phyloP scores from a whole-genome alignment of 768 basidiomycete genomes.

The Favolaschia claudopus region DNA sequence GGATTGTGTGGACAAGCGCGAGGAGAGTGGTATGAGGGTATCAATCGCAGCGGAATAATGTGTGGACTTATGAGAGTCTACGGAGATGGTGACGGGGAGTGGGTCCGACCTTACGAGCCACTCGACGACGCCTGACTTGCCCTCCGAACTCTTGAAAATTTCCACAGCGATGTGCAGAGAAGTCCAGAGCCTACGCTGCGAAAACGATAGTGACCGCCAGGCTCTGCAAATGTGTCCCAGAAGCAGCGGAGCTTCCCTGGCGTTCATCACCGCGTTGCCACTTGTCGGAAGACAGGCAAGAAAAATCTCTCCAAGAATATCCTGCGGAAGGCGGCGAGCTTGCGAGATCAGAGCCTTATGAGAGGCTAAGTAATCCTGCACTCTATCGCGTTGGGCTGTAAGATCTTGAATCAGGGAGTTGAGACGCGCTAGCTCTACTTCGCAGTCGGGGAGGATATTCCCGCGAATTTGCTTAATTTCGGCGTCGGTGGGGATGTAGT shows the following conservation, averaged over 20 bases:
- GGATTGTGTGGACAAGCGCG: too few species aligned
- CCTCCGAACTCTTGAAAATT: too few species aligned
- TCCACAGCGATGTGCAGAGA: conserved; percentile 22
- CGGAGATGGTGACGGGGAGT: too few species aligned
- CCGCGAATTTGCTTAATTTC: too few species aligned
- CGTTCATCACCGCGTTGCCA: conserved; percentile 17
- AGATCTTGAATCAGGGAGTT: too few species aligned
- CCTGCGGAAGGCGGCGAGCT: not conserved
- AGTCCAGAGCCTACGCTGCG: conserved; percentile 38
- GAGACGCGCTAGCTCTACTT: not conserved
- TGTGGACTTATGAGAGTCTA: too few species aligned
- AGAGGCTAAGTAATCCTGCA: not conserved
- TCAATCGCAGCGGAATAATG: too few species aligned
- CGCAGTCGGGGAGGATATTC: too few species aligned
- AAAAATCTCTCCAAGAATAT: conserved; percentile 8
- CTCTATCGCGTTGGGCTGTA: not conserved
- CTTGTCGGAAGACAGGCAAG: conserved; percentile 15
- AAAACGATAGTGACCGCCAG: conserved; percentile 33
- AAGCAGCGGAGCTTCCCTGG: conserved; percentile 30
- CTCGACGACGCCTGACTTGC: too few species aligned
- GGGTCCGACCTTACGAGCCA: too few species aligned
- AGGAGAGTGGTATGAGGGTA: too few species aligned
- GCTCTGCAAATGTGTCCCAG: conserved; percentile 38
- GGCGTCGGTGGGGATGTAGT: too few species aligned
- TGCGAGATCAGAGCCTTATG: conserved; percentile 7